These are phyloP conservation scores for Globisporangium irregulare DNA, from an alignment of 352 stramenopile genomes.

Conservation along the genomic window DNA sequence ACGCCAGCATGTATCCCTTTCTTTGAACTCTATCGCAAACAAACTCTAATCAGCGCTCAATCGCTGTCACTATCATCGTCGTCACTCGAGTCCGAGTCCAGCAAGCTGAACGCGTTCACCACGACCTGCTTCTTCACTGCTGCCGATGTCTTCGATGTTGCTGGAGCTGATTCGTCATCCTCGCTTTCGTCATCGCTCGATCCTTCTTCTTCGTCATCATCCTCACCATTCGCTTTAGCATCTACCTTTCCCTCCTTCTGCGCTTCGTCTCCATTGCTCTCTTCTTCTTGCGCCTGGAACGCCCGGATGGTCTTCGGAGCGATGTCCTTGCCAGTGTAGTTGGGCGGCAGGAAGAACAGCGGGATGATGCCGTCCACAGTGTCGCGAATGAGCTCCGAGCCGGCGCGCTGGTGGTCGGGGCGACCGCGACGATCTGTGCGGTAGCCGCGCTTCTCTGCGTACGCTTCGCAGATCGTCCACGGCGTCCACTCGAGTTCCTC, in stretches of 20 bases:
- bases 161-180: conserved; percentile 3
- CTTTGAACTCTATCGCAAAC: not conserved
- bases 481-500: conserved; percentile 82
- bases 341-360: conserved; percentile 74
- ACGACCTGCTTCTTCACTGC: conserved; percentile 24
- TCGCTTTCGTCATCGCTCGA: conserved; percentile 11
- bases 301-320: conserved; percentile 33
- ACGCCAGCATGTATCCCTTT: not conserved
- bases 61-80: conserved; percentile 50
- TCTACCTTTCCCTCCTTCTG: conserved; percentile 20
- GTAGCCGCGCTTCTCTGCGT: conserved; percentile 81
- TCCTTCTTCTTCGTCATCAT: conserved; percentile 12
- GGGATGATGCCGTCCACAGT: conserved; percentile 80
- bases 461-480: conserved; percentile 81
- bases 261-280: not conserved
- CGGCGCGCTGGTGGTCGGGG: conserved; percentile 78
- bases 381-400: conserved; percentile 76
- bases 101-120: conserved; percentile 76
- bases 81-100: conserved; percentile 89
- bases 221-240: conserved; percentile 20
- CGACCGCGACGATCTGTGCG: conserved; percentile 74
- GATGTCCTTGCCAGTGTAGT: conserved; percentile 63
- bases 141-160: not conserved
- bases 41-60: not conserved
- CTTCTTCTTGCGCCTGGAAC: conserved; percentile 27